Evolutionary conservation across 2,329 filamentous ascomycete genomes (phyloP), one percentile per base, ranked within the genome.

Genomic region (Mycosphaerelloides madeirae): DNA sequence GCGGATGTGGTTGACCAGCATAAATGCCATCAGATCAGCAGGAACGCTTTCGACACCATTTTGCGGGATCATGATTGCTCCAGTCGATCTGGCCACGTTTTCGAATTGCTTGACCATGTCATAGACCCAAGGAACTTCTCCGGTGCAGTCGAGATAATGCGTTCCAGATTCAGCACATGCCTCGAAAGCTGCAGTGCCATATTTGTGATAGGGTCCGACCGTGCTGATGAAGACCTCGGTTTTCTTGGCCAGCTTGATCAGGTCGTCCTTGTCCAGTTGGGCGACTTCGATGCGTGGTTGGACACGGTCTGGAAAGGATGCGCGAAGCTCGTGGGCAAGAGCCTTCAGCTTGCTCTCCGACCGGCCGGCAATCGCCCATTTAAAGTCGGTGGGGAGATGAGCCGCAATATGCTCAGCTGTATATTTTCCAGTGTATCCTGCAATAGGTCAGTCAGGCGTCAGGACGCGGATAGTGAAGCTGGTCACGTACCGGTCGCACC

Each of bases 301-400:
- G 29, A 71, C 61, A 41, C 90, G 82, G 64, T 94, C 82, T 2
- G 81, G 73, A 61, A 85, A 85, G 46, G 85, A 59, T 44, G 69
- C 63, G 57, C 81, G 80, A 62, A 90, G 76, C 43, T 86, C 80
- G 41, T 80, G 71, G 6, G 81, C 79, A 9, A 96, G 67, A 31
- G 70, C 68, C 54, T 84, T 77, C 3, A 97, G 76, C 65, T 95
- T 95, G 38, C 74, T 70, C 38, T 76, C 71, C n/a, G 86, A 90
- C 19, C 90, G 84, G 22, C 90, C 90, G 35, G 88, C 87, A 43
- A 96, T 73, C 12, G 87, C 90, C 90, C 90, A 96, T 71, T 81
- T 88, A 50, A 95, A 66, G 62, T 87, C 79, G 14, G 84, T 87
- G 0, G 89, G 85, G 1, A 88, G 72, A 53, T 79, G 70, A 12